These are phyloP conservation scores for Trametes sanguinea DNA, from an alignment of 768 basidiomycete genomes.

Conservation along the genomic window DNA sequence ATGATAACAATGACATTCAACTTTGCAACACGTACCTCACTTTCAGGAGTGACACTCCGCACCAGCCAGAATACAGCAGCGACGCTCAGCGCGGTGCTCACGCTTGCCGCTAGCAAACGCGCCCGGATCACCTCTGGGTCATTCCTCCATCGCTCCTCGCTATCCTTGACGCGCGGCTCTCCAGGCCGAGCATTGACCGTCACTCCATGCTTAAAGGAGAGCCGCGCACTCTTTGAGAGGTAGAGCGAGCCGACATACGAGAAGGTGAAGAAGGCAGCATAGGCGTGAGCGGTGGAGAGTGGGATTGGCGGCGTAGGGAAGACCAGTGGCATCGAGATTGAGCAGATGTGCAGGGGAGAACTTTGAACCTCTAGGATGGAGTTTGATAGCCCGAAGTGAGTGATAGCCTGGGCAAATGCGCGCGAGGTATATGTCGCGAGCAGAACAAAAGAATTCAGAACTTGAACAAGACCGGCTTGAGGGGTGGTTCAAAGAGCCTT, in stretches of 20 bases:
- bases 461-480: too few species aligned
- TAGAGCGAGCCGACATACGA: constrained; percentile 87
- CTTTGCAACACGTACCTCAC: constrained; percentile 8
- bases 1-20: not conserved
- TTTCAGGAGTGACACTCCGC: constrained; percentile 24
- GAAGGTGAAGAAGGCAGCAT: constrained; percentile 59
- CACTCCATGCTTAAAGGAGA: constrained; percentile 47
- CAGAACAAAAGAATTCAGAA: not conserved
- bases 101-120: constrained; percentile 65
- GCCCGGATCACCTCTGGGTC: constrained; percentile 85
- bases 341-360: not conserved
- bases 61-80: constrained; percentile 49
- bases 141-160: constrained; percentile 66
- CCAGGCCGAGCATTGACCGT: constrained; percentile 23
- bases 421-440: not conserved
- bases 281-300: constrained; percentile 44
- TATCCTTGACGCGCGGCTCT: constrained; percentile 36
- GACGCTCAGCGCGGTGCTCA: constrained; percentile 64
- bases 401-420: not conserved
- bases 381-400: too few species aligned
- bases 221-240: constrained; percentile 62
- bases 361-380: too few species aligned
- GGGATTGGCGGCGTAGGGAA: constrained; percentile 29
- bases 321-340: constrained; percentile 17
- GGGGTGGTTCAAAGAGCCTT: not conserved